phyloP scores from a whole-genome alignment of 139 green algal genomes.

The Picochlorum sp. region DNA sequence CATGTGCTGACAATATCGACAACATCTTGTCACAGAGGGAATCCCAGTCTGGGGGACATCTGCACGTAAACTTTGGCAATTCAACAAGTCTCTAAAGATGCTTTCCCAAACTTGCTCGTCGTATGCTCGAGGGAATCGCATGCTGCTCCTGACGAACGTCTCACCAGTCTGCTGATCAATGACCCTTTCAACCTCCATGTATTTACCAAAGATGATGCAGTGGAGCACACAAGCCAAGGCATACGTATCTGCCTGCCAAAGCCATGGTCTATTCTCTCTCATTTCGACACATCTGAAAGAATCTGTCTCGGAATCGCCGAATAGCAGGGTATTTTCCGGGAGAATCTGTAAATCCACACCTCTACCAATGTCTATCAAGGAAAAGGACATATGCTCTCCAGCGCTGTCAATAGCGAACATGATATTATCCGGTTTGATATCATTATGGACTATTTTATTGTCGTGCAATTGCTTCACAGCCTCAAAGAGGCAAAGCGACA shows the following conservation, averaged over 20 bases:
- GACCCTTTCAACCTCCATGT: constrained; percentile 40
- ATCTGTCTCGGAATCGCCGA: constrained; percentile 27
- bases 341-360: constrained; percentile 41
- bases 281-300: constrained; percentile 45
- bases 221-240: constrained; percentile 26
- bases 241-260: constrained; percentile 37
- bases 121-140: constrained; percentile 33
- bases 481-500: background rate
- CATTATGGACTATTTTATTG: constrained; percentile 26
- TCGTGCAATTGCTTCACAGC: constrained; percentile 6
- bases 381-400: constrained; percentile 11
- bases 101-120: constrained; percentile 25
- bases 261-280: constrained; percentile 30
- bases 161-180: constrained; percentile 14
- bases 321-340: constrained; percentile 18
- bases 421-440: constrained; percentile 47
- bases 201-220: constrained; percentile 37
- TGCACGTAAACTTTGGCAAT: constrained; percentile 7
- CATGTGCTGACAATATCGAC: too few relatives aligned
- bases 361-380: constrained; percentile 45
- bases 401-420: constrained; percentile 22
- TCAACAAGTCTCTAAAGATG: constrained; percentile 33
- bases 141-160: constrained; percentile 12
- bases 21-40: too few relatives aligned
- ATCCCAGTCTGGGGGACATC: too few relatives aligned